A percentile compares a stretch with the other conserved stretches of the same genome.
Evolutionary conservation across 441 rosid genomes (phyloP).

Genomic region (Adansonia gregorii): DNA sequence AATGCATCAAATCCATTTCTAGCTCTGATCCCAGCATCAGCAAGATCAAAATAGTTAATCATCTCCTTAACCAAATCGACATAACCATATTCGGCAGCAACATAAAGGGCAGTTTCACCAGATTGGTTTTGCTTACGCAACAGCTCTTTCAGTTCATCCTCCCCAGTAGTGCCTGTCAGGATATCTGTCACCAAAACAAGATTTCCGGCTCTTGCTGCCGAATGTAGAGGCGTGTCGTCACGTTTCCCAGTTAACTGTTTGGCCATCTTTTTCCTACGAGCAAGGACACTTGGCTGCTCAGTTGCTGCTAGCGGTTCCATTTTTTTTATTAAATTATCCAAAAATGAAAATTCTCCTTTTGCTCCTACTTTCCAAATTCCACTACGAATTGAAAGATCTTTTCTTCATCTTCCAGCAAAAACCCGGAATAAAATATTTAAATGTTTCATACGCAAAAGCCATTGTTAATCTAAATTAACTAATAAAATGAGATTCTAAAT

Average conservation of each 20-base stretch:
- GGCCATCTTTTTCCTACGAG: slow-evolving; percentile 66
- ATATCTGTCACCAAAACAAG: slow-evolving; percentile 51
- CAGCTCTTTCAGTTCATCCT: slow-evolving; percentile 48
- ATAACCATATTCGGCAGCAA: slow-evolving; percentile 78
- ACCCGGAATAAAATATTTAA: slow-evolving; percentile 41
- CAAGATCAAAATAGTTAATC: slow-evolving; percentile 73
- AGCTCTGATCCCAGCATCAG: slow-evolving; percentile 78
- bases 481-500: neutral
- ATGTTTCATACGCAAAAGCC: slow-evolving; percentile 23
- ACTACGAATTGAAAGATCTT: slow-evolving; percentile 8
- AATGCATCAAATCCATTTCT: slow-evolving; percentile 94
- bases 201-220: slow-evolving; percentile 76
- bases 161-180: slow-evolving; percentile 41
- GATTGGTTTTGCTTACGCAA: slow-evolving; percentile 77
- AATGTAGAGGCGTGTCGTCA: slow-evolving; percentile 74
- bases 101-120: slow-evolving; percentile 89
- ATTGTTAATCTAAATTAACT: slow-evolving; percentile 23
- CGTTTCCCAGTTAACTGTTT: slow-evolving; percentile 82
- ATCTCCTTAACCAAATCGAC: slow-evolving; percentile 73
- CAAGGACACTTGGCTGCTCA: slow-evolving; percentile 23
- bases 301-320: slow-evolving; percentile 40
- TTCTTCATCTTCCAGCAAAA: slow-evolving; percentile 40
- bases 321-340: slow-evolving; percentile 24
- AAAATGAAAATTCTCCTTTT: slow-evolving; percentile 13
- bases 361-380: neutral